phyloP scores from a whole-genome alignment of 345 rosid genomes.

The Acer saccharum region DNA sequence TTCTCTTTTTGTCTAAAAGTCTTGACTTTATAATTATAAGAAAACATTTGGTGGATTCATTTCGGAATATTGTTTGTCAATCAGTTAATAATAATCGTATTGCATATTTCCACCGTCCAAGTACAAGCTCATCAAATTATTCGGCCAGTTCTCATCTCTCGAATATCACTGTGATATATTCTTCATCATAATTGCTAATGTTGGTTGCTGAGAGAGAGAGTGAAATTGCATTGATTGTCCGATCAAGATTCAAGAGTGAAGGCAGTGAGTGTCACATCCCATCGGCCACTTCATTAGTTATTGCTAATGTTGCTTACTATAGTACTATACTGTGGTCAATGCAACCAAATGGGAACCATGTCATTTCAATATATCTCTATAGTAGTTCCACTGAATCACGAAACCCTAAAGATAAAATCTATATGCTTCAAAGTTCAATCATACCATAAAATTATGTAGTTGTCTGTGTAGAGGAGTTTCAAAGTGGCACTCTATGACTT shows the following conservation, averaged over 20 bases:
- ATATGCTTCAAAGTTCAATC: too few relatives aligned
- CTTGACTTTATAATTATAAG: background rate
- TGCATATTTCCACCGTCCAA: background rate
- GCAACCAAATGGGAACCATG: background rate
- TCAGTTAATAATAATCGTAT: background rate
- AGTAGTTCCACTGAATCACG: background rate
- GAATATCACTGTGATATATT: background rate
- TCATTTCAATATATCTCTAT: background rate
- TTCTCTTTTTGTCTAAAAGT: too few relatives aligned
- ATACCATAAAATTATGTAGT: too few relatives aligned
- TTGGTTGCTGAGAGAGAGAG: background rate
- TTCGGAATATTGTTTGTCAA: background rate
- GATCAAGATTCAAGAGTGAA: too few relatives aligned
- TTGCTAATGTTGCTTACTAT: background rate
- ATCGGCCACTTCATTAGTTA: background rate
- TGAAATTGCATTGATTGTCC: background rate
- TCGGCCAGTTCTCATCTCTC: too few relatives aligned
- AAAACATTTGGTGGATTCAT: background rate
- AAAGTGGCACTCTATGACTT: too few relatives aligned
- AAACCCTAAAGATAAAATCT: background rate
- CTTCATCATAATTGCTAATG: background rate
- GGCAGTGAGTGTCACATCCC: too few relatives aligned
- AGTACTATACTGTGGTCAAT: background rate
- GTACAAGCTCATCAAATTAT: too few relatives aligned
- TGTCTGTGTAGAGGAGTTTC: too few relatives aligned